Percentiles rank a stretch among this genome's conserved stretches.
Evolutionary conservation across 306 rosid genomes (phyloP).

Genomic region (Dalbergia cultrata): DNA sequence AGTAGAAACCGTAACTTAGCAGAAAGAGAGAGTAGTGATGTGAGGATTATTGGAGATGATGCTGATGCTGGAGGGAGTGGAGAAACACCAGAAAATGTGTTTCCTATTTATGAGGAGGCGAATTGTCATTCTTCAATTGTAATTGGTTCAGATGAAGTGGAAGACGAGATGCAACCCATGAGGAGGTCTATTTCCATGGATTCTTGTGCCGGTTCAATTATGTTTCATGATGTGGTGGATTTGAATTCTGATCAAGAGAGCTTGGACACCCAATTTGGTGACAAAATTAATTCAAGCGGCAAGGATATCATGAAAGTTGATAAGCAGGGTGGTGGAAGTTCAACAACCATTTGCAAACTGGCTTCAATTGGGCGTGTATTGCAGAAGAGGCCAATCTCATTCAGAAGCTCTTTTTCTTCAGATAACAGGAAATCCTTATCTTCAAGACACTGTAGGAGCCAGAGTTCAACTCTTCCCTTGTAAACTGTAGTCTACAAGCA

Average conservation of each 20-base stretch:
- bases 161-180: conserved; percentile 46
- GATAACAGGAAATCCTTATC: conserved; percentile 43
- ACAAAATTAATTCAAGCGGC: conserved; percentile 3
- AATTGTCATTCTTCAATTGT: too few species aligned
- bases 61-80: conserved; percentile 20
- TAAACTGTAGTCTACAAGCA: background rate
- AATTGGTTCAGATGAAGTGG: background rate
- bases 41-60: conserved; percentile 38
- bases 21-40: conserved; percentile 45
- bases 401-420: conserved; percentile 61
- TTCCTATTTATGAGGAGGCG: conserved; percentile 31
- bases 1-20: conserved; percentile 3
- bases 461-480: conserved; percentile 61
- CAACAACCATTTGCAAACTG: conserved; percentile 12
- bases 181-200: conserved; percentile 64
- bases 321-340: conserved; percentile 48
- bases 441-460: conserved; percentile 58
- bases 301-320: conserved; percentile 9
- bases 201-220: conserved; percentile 45
- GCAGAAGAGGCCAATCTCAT: conserved; percentile 58
- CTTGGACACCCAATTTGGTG: conserved; percentile 31
- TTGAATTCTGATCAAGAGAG: conserved; percentile 45
- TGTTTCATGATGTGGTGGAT: conserved; percentile 45
- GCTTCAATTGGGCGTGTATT: conserved; percentile 53
- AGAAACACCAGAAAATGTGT: conserved; percentile 20